phyloP scores from a whole-genome alignment of 2,329 filamentous ascomycete genomes.

The Ascochyta fabae region DNA sequence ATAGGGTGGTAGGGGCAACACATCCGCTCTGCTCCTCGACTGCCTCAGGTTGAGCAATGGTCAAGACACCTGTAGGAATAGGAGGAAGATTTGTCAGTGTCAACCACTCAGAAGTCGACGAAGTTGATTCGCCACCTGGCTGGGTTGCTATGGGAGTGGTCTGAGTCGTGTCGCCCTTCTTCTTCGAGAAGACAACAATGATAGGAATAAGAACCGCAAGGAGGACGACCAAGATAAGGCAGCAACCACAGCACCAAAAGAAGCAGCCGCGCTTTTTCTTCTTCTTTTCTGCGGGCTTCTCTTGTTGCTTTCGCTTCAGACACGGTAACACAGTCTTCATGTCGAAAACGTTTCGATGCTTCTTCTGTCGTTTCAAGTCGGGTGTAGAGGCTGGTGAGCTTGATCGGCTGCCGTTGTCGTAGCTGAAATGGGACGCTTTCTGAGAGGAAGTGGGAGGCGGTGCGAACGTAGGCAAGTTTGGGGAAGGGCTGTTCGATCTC shows the following conservation, averaged over 20 bases:
- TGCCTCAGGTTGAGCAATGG: slow-evolving; percentile 75
- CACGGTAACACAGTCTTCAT: slow-evolving; percentile 35
- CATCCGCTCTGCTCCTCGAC: slow-evolving; percentile 70
- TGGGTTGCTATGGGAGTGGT: slow-evolving; percentile 17
- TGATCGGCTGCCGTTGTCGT: slow-evolving; percentile 33
- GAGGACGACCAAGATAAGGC: slow-evolving; percentile 42
- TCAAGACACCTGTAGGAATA: slow-evolving; percentile 82
- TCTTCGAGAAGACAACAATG: slow-evolving; percentile 42
- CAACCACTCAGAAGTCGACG: slow-evolving; percentile 65
- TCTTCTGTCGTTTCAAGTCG: slow-evolving; percentile 37
- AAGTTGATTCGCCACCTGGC: slow-evolving; percentile 21
- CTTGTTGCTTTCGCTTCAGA: slow-evolving; percentile 24
- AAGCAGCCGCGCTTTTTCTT: slow-evolving; percentile 43
- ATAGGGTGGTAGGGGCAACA: slow-evolving; percentile 73
- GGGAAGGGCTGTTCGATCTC: slow-evolving; percentile 23
- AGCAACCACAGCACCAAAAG: slow-evolving; percentile 46
- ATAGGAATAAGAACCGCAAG: slow-evolving; percentile 51
- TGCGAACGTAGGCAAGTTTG: slow-evolving; percentile 37
- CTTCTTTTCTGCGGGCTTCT: slow-evolving; percentile 27
- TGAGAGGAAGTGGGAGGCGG: slow-evolving; percentile 39
- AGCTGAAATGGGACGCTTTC: slow-evolving; percentile 36
- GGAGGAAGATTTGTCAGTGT: slow-evolving; percentile 87
- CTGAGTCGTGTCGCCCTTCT: slow-evolving; percentile 48
- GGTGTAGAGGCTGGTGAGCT: slow-evolving; percentile 30
- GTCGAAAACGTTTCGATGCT: slow-evolving; percentile 40